Percentiles rank a stretch among this genome's conserved stretches.
phyloP scores from a whole-genome alignment of 2,329 filamentous ascomycete species.

The Ceratocystis smalleyi region DNA sequence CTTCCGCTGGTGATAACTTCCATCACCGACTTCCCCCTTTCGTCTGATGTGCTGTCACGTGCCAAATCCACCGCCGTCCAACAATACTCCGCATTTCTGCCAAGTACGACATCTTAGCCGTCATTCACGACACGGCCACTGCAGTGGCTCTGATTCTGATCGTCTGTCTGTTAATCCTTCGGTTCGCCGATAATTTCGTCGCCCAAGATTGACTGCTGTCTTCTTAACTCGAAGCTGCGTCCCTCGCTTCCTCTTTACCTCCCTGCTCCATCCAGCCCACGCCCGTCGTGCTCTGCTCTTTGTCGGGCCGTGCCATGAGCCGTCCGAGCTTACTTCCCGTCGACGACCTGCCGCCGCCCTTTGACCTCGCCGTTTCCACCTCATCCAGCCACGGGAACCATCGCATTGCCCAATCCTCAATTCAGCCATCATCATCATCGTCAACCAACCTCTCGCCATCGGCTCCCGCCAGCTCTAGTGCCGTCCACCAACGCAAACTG shows the following conservation, averaged over 20 bases:
- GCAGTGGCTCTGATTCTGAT: not conserved
- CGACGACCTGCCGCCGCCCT: slow-evolving; percentile 14
- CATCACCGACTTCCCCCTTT: not conserved
- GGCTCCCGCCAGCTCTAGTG: not conserved
- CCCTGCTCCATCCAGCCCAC: not conserved
- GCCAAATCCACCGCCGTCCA: not conserved
- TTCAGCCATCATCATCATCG: not conserved
- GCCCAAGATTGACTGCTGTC: no score
- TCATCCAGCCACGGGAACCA: not conserved
- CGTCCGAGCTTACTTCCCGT: slow-evolving; percentile 7
- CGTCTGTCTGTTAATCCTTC: no score
- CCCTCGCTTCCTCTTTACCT: not conserved
- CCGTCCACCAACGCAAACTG: not conserved
- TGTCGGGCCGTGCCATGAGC: slow-evolving; percentile 7
- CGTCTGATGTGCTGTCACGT: not conserved
- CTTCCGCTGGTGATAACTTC: not conserved
- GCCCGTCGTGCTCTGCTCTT: not conserved
- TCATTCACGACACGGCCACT: not conserved
- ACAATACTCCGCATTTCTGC: not conserved
- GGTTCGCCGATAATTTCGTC: no score
- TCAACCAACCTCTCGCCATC: not conserved
- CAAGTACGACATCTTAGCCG: no score
- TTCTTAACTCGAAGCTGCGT: no score
- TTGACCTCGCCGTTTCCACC: slow-evolving; percentile 9
- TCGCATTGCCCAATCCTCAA: not conserved